Evolutionary conservation across 108 stramenopile genomes (phyloP), one percentile per base, ranked within the genome.

Genomic region (Ochromonas danica): DNA sequence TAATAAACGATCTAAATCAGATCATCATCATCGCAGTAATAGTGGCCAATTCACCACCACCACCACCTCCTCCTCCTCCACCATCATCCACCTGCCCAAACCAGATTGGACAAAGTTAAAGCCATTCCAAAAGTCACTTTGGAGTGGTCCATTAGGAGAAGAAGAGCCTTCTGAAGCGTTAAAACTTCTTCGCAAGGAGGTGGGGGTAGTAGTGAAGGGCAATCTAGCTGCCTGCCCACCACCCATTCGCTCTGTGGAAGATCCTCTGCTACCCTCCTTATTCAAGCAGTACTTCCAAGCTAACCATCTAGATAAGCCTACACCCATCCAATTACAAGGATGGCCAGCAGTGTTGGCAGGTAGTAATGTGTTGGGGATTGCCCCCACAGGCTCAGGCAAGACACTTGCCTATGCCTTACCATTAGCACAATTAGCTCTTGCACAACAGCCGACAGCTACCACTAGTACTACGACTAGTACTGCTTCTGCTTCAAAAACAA

Each of bases 341-440:
- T 75, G 72, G 72, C 51, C 72, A 75, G n/a, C 72, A 6, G 6
- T 75, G 10, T 41, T 75, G 14, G 6, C 36, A 6, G 72, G 72
- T 28, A 10, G 31, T 36, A 75, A 75, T 36, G 31, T 75, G 3
- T 35, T 75, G 6, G 72, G 72, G 6, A 60, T 75, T 14, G 3
- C 72, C 25, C 72, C 72, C 10, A 75, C 72, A 36, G 72, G 72
- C 72, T 75, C 72, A 6, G 72, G 72, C 6, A 75, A 75, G 31
- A 75, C 72, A 30, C 38, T 75, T 6, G 36, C 72, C 28, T 75
- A 33, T 25, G 14, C n/a, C 41, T 75, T 75, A 41, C 72, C 72
- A 41, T 28, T 36, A 6, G 40, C 6, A 6, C 45, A 51, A 51
- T 51, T 14, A 14, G n/a, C n/a, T n/a, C n/a, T n/a, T n/a, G n/a